A percentile compares a stretch with the other conserved stretches of the same genome.
Evolutionary conservation across 1,139 yeast genomes (phyloP).

Genomic region (Blastobotrys malaysiensis): DNA sequence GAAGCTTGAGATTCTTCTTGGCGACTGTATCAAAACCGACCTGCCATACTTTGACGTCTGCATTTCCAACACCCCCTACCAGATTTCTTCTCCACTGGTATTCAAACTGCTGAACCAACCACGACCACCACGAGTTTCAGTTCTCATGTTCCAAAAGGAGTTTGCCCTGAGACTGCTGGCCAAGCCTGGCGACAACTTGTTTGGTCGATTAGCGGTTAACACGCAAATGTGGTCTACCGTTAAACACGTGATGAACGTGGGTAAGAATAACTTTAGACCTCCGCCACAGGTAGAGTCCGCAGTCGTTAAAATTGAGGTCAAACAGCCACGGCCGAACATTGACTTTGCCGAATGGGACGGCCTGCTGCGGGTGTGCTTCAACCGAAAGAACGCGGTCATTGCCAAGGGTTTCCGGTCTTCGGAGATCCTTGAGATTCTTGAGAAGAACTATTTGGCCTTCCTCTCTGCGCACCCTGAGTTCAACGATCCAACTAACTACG

Average conservation of each 20-base stretch:
- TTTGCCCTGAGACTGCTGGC: conserved; percentile 91
- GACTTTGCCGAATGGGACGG: conserved; percentile 98
- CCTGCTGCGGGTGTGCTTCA: conserved; percentile 79
- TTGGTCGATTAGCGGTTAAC: conserved; percentile 90
- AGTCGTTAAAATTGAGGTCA: conserved; percentile 89
- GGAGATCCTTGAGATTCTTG: conserved; percentile 78
- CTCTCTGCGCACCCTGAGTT: conserved; percentile 49
- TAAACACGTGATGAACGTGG: conserved; percentile 97
- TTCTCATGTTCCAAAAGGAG: conserved; percentile 96
- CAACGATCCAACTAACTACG: conserved; percentile 21
- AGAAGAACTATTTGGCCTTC: conserved; percentile 79
- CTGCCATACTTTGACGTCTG: conserved; percentile 94
- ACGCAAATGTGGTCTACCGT: conserved; percentile 99
- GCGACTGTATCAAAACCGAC: conserved; percentile 95
- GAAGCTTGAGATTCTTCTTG: conserved; percentile 82
- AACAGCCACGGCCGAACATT: conserved; percentile 84
- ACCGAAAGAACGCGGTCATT: conserved; percentile 86
- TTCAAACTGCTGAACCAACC: conserved; percentile 89
- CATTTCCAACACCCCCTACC: conserved; percentile 96
- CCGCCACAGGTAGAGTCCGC: conserved; percentile 99
- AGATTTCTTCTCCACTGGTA: conserved; percentile 92
- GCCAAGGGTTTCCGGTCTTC: conserved; percentile 87
- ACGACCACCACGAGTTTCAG: conserved; percentile 89
- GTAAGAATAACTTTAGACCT: conserved; percentile 92
- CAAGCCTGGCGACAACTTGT: conserved; percentile 88